Evolutionary conservation across 2,329 filamentous ascomycete genomes (phyloP).

Genomic region (Calycina herbarum): DNA sequence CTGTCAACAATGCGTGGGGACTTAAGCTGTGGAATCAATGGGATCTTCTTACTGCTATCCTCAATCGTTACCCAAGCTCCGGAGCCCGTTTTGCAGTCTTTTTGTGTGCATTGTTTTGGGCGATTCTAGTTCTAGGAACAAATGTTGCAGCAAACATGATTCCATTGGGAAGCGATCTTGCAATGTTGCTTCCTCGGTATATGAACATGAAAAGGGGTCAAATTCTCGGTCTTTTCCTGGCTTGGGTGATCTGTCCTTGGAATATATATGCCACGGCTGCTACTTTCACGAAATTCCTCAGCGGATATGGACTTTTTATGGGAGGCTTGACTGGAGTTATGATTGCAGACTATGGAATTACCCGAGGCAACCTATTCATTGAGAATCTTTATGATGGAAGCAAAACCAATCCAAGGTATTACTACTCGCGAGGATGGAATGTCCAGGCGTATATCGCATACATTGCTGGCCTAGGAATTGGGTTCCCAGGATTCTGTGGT

Average conservation of each 20-base stretch:
- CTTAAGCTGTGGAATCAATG: conserved; percentile 26
- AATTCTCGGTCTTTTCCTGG: conserved; percentile 23
- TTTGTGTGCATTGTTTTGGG: conserved; percentile 8
- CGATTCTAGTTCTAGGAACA: conserved; percentile 14
- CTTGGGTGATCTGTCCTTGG: conserved; percentile 23
- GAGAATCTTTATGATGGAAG: conserved; percentile 32
- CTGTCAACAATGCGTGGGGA: conserved; percentile 44
- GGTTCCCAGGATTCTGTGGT: conserved; percentile 36
- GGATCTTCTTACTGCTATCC: conserved; percentile 18
- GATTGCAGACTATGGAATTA: conserved; percentile 35
- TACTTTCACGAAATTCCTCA: conserved; percentile 19
- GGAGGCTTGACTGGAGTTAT: conserved; percentile 14
- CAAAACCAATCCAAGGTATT: conserved; percentile 33
- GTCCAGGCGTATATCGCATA: conserved; percentile 37
- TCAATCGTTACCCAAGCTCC: conserved; percentile 9
- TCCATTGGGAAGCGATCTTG: conserved; percentile 18
- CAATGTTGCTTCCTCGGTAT: conserved; percentile 18
- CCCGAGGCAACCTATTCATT: conserved; percentile 35
- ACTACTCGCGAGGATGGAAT: conserved; percentile 35
- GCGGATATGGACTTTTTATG: conserved; percentile 31
- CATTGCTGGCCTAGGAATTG: conserved; percentile 32
- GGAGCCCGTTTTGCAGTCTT: conserved; percentile 15
- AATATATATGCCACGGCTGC: conserved; percentile 19
- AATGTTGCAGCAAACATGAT: conserved; percentile 22
- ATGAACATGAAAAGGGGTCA: conserved; percentile 24